Evolutionary conservation across 1,284 basidiomycete species (phyloP).

Genomic region (Gastroboletus turbinatus): DNA sequence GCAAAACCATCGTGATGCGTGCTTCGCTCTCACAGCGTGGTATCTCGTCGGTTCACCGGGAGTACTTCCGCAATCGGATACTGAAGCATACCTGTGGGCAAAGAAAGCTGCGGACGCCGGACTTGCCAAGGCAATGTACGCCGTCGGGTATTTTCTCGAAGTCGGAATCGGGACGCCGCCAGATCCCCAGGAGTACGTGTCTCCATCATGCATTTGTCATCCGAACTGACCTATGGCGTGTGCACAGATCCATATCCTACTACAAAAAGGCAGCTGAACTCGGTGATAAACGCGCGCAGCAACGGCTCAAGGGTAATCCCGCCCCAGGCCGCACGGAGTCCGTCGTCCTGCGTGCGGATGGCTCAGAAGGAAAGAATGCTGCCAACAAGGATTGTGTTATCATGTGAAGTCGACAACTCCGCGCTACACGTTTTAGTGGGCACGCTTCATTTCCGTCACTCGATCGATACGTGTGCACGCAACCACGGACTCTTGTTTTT

Average conservation of each 20-base stretch:
- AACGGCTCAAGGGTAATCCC: conserved; percentile 75
- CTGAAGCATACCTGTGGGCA: conserved; percentile 95
- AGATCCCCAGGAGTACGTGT: conserved; percentile 64
- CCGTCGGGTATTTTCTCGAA: conserved; percentile 96
- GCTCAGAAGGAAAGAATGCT: conserved; percentile 37
- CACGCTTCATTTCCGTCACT: conserved; percentile 13
- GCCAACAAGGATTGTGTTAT: conserved; percentile 81
- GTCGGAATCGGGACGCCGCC: conserved; percentile 83
- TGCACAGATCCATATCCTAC: conserved; percentile 68
- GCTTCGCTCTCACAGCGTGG: conserved; percentile 98
- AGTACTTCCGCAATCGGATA: conserved; percentile 96
- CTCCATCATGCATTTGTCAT: not conserved
- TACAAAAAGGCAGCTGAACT: conserved; percentile 92
- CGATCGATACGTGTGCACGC: not conserved
- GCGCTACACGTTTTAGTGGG: conserved; percentile 6
- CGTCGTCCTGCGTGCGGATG: conserved; percentile 52
- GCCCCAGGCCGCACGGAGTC: conserved; percentile 61
- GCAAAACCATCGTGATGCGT: conserved; percentile 94
- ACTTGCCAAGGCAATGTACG: conserved; percentile 92
- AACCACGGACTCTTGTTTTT: conserved; percentile 4
- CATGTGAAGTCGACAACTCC: conserved; percentile 52
- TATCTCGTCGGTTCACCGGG: conserved; percentile 98
- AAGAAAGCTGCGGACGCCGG: conserved; percentile 89
- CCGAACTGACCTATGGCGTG: conserved; percentile 6
- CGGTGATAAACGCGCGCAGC: conserved; percentile 91